A percentile compares a stretch with the other conserved stretches of the same genome.
Evolutionary conservation across 345 rosid genomes (phyloP).

Genomic region (Corchorus capsularis): DNA sequence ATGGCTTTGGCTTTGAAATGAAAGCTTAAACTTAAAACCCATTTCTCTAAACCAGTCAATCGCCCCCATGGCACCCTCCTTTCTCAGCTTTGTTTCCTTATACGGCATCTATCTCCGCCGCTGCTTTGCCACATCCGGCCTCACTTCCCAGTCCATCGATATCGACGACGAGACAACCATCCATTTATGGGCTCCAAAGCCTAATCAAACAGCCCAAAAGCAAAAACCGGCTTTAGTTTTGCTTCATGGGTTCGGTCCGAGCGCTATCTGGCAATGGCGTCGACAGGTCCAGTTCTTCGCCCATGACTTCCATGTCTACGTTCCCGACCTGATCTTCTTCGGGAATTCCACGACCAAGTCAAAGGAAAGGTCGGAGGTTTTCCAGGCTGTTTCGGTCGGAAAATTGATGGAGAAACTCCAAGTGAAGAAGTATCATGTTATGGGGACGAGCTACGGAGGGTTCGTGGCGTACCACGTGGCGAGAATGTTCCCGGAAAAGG

Average conservation of each 20-base stretch:
- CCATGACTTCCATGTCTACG: slow-evolving; percentile 51
- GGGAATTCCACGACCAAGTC: slow-evolving; percentile 65
- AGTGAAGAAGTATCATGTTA: slow-evolving; percentile 47
- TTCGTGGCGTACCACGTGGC: slow-evolving; percentile 86
- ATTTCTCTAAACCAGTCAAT: slow-evolving; percentile 14
- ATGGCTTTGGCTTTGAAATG: background rate
- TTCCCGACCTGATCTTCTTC: slow-evolving; percentile 82
- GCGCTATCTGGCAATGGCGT: slow-evolving; percentile 82
- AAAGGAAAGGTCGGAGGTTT: slow-evolving; percentile 64
- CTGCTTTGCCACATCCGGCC: slow-evolving; percentile 66
- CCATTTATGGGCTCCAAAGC: slow-evolving; percentile 73
- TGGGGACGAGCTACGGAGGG: slow-evolving; percentile 95
- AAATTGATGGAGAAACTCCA: slow-evolving; percentile 56
- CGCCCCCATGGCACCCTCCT: slow-evolving; percentile 43
- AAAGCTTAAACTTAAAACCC: background rate
- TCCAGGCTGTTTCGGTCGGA: slow-evolving; percentile 59
- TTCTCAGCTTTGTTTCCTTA: slow-evolving; percentile 65
- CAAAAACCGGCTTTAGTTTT: slow-evolving; percentile 58
- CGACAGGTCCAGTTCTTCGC: slow-evolving; percentile 66
- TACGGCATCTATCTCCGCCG: slow-evolving; percentile 68
- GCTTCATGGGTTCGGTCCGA: slow-evolving; percentile 90
- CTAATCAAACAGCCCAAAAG: slow-evolving; percentile 19
- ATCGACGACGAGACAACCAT: slow-evolving; percentile 58
- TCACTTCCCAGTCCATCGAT: slow-evolving; percentile 43
- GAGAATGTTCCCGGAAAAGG: slow-evolving; percentile 64